phyloP scores from a whole-genome alignment of 2,329 filamentous ascomycete genomes.

The Verticillium klebahnii region DNA sequence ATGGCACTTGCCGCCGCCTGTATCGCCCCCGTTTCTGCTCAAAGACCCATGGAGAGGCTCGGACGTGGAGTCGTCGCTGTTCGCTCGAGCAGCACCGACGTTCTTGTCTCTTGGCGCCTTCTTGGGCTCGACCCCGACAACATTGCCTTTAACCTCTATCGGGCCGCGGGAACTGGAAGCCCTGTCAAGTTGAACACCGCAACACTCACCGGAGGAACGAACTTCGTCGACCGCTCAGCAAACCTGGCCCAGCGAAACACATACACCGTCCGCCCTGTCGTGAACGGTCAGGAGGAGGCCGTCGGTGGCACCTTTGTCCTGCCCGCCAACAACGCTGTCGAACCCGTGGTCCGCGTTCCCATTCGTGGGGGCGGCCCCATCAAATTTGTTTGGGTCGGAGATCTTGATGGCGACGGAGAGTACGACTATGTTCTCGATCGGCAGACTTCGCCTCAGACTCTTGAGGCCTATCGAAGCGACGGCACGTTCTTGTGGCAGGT shows the following conservation, averaged over 20 bases:
- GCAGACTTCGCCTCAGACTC: conserved; percentile 10
- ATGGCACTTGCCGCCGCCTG: background rate
- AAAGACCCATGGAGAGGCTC: conserved; percentile 12
- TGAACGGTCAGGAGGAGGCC: conserved; percentile 12
- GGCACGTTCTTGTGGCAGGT: conserved; percentile 15
- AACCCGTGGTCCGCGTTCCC: conserved; percentile 14
- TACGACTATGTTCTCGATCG: conserved; percentile 17
- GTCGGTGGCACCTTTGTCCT: conserved; percentile 11
- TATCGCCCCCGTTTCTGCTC: background rate
- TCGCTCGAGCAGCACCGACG: conserved; percentile 10
- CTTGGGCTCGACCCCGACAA: conserved; percentile 15
- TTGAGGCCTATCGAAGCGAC: conserved; percentile 14
- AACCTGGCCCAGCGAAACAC: conserved; percentile 11
- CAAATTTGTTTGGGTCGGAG: conserved; percentile 19
- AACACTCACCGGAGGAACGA: conserved; percentile 13
- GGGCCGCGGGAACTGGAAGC: background rate
- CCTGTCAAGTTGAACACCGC: conserved; percentile 11
- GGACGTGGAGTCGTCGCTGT: conserved; percentile 17
- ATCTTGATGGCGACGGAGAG: conserved; percentile 17
- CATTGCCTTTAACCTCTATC: conserved; percentile 18
- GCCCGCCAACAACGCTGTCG: conserved; percentile 5
- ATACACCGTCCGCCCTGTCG: conserved; percentile 13
- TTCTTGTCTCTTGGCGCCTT: conserved; percentile 15
- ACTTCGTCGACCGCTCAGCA: conserved; percentile 13
- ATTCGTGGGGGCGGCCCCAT: conserved; percentile 12